Conservation (phyloP, 129 eudicot species). For the Flaveria sonorensis region DNA sequence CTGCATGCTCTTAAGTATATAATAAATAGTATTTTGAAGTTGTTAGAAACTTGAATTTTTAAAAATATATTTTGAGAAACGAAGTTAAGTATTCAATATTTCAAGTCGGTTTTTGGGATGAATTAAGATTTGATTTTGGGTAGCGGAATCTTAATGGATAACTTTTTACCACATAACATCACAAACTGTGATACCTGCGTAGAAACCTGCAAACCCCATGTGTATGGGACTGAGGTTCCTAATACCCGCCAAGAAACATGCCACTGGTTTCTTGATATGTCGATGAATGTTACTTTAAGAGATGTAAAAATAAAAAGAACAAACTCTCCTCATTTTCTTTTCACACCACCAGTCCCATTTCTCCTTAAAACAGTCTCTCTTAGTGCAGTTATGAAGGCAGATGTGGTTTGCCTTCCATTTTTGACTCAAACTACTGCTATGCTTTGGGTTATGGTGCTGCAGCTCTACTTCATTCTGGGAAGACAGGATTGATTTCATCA, state of each 20-base stretch:
- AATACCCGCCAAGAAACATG: background rate
- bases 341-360: background rate
- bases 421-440: slow-evolving; percentile 89
- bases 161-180: background rate
- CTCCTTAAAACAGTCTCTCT: slow-evolving; percentile 6
- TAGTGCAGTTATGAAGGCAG: slow-evolving; percentile 85
- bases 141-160: background rate
- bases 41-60: too few species aligned
- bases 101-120: background rate
- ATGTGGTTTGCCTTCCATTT: slow-evolving; percentile 91
- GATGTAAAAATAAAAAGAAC: background rate
- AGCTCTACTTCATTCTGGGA: slow-evolving; percentile 81
- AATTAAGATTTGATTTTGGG: background rate
- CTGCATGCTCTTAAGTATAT: too few species aligned
- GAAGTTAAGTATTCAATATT: too few species aligned
- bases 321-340: background rate
- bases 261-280: background rate
- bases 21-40: too few species aligned
- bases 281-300: background rate
- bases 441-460: slow-evolving; percentile 98
- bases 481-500: slow-evolving; percentile 93
- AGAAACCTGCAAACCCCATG: background rate
- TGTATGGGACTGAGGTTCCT: background rate
- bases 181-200: background rate
- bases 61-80: too few species aligned